Base-by-base conservation (phyloP, 2,329 filamentous ascomycete species). In the Sporothrix mexicana region DNA sequence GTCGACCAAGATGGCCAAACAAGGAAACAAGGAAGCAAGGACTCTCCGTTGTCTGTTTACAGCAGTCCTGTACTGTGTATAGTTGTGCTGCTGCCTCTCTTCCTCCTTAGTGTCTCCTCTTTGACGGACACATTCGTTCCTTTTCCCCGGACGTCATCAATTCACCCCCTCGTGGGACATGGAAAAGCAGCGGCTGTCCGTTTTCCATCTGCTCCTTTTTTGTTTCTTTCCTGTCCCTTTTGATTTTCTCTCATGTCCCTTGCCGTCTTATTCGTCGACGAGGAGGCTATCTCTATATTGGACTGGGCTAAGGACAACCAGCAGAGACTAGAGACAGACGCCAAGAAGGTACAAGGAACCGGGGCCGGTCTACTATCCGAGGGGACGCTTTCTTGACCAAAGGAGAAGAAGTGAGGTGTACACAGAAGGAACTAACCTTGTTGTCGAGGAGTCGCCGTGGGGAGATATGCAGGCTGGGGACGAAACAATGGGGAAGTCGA, bases 131-230 rank as follows among this genome's bases (percentile, higher is more conserved):
- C 8, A n/a, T 20, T 62, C 36, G 59, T 45, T 64, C 36, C 36
- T 20, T 45, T 64, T 45, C 36, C 30, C 59, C 59, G 59, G n/a
- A 64, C 45, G 59, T 43, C 59, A 45, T 45, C 59, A 20, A 45
- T 15, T 36, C n/a, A n/a, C 17, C 59, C 59, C 36, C 30, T 43
- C 59, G 8, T 10, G 59, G 36, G 10, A 20, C 4, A 43, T 43
- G 3, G 15, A 36, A 36, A 36, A 7, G 30, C 30, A 5, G 30
- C 30, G 30, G 5, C 30, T 36, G 30, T 36, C 30, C 30, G 30
- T 36, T 7, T 36, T 36, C 4, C 5, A 6, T 36, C 7, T 36
- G 30, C 7, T 36, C 30, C 30, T 7, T 36, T 36, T 36, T 7
- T 36, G 30, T 36, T 36, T 36, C 30, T n/a, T n/a, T 36, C 30